These are phyloP conservation scores for Ceratopteris richardii DNA, from an alignment of 75 land plant species.

Conservation along the genomic window DNA sequence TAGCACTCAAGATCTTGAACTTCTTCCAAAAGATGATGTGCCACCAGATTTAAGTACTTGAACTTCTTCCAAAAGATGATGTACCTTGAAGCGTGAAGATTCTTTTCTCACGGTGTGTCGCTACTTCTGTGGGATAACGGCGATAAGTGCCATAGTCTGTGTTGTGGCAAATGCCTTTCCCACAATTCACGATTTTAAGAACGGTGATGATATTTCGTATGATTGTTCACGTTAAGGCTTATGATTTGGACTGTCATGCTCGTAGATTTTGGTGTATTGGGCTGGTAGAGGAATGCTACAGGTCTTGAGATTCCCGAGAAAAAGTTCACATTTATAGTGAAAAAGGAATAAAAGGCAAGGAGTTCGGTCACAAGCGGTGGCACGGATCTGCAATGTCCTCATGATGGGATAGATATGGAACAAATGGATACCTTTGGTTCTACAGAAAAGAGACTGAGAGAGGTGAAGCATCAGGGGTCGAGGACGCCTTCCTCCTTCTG, in stretches of 20 bases:
- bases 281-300: slow-evolving; percentile 27
- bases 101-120: slow-evolving; percentile 58
- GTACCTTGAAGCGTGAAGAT: slow-evolving; percentile 23
- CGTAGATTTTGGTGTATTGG: slow-evolving; percentile 24
- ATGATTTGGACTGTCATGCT: background rate
- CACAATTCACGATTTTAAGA: slow-evolving; percentile 54
- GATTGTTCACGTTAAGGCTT: background rate
- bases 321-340: too few relatives aligned
- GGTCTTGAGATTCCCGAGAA: too few relatives aligned
- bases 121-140: slow-evolving; percentile 62
- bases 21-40: background rate
- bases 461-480: too few relatives aligned
- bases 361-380: too few relatives aligned
- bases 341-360: too few relatives aligned
- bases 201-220: slow-evolving; percentile 26
- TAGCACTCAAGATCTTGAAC: background rate
- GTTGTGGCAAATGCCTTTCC: slow-evolving; percentile 66
- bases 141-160: slow-evolving; percentile 57
- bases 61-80: too few relatives aligned
- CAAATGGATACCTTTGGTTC: too few relatives aligned
- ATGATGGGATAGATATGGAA: too few relatives aligned
- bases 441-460: too few relatives aligned
- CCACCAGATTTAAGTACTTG: slow-evolving; percentile 6
- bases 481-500: too few relatives aligned
- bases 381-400: too few relatives aligned